phyloP scores from a whole-genome alignment of 2,329 filamentous ascomycete species.

The Ceratocystis papillata region DNA sequence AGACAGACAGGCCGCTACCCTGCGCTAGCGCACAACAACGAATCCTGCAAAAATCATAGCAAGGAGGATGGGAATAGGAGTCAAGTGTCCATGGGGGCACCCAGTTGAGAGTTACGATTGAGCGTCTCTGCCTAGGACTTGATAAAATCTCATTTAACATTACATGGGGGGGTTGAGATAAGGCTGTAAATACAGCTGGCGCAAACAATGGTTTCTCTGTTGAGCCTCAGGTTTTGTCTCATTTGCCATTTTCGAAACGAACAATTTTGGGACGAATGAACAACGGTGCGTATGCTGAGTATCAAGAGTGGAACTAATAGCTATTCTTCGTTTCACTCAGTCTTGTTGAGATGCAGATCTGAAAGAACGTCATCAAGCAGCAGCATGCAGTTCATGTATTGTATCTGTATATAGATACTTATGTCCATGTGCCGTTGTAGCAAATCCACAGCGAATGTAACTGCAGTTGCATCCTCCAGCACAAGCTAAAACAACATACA shows the following conservation, averaged over 20 bases:
- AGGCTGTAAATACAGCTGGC: not conserved
- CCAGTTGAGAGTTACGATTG: no score
- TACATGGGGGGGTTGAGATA: not conserved
- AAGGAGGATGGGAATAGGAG: not conserved
- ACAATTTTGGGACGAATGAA: not conserved
- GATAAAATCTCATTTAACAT: no score
- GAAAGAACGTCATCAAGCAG: no score
- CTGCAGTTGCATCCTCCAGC: not conserved
- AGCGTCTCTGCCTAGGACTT: no score
- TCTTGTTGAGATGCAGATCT: no score
- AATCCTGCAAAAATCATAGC: not conserved
- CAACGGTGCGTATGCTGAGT: no score
- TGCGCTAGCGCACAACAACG: no score
- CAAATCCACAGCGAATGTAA: not conserved
- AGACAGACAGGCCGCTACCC: no score
- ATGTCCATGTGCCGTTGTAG: not conserved
- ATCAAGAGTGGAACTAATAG: no score
- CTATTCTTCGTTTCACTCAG: no score
- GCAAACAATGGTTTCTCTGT: not conserved
- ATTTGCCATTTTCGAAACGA: not conserved
- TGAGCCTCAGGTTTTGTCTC: not conserved
- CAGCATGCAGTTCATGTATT: no score
- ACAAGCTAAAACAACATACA: not conserved
- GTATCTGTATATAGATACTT: not conserved
- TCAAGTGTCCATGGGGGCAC: no score